Base-by-base conservation (phyloP, 2,329 filamentous ascomycete species). In the Fusarium nygamai region DNA sequence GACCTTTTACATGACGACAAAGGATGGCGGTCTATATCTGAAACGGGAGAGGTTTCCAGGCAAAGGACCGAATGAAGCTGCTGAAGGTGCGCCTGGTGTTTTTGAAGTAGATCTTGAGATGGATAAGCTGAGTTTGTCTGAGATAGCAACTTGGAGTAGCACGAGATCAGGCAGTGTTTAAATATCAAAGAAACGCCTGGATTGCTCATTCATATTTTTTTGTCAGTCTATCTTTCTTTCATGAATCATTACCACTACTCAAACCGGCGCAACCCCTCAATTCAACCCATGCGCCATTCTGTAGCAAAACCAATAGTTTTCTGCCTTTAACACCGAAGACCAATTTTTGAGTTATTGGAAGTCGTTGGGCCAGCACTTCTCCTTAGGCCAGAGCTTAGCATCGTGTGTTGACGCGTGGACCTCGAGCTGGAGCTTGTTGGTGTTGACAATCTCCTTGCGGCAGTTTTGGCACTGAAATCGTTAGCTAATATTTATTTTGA, bases 311-410 rank as follows among this genome's bases (percentile, higher is more conserved):
- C 13, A 36, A 16, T 36, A 6, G 14, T 8, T 8, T 36, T 22
- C n/a, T 22, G 16, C 6, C 11, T 19, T 8, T 6, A n/a, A 36
- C 2, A 24, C 8, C 22, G 29, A 17, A 20, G 24, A 33, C 24
- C 17, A 8, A 12, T n/a, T 16, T 20, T 1, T 27, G 3, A 33
- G 48, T 22, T 72, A 74, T 59, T 72, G 57, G 70, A 86, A 87
- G 57, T 87, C 86, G 59, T 86, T 86, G 5, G 88, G 88, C 85
- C 86, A 89, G 82, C 88, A 89, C 83, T 89, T 89, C 83, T 89
- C 87, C 83, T 88, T 89, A 2, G 87, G 81, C 88, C 87, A 89
- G 8, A 80, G 67, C 69, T 85, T 85, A 33, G 84, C 80, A 71
- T 85, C 83, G 75, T 89, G 88, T 10, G 86, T 89, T 59, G 80